Evolutionary conservation across 2,329 filamentous ascomycete species (phyloP).

Genomic region (Monilinia fructicola): DNA sequence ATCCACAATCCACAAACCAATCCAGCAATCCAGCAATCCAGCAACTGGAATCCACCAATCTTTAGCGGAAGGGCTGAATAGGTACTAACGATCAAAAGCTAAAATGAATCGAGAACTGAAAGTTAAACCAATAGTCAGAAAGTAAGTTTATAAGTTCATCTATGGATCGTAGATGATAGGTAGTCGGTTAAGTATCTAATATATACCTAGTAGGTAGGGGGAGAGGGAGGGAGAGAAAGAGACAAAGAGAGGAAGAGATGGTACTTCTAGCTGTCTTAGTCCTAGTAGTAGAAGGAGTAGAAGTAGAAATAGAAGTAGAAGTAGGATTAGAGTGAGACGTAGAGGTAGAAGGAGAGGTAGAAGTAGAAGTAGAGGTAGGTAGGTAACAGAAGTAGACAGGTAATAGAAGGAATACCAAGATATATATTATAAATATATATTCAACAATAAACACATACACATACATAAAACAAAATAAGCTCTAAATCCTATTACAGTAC

Average conservation of each 20-base stretch:
- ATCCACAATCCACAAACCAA: no score
- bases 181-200: background rate
- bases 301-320: background rate
- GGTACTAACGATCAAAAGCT: background rate
- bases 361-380: background rate
- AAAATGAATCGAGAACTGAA: constrained; percentile 12
- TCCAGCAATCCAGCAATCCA: background rate
- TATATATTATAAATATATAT: constrained; percentile 1
- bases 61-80: constrained; percentile 21
- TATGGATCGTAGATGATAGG: background rate
- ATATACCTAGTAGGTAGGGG: background rate
- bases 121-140: background rate
- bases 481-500: background rate
- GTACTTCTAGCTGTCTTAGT: background rate
- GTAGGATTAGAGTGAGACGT: no score
- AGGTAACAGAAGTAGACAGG: no score
- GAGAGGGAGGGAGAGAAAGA: background rate
- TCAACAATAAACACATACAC: background rate
- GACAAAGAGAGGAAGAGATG: background rate
- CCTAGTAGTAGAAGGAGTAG: background rate
- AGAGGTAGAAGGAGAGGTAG: background rate
- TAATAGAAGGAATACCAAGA: background rate
- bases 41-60: constrained; percentile 11
- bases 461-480: background rate
- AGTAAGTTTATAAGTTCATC: background rate